Base-by-base conservation (phyloP, 164 flowering plant species). In the Vitis riparia region DNA sequence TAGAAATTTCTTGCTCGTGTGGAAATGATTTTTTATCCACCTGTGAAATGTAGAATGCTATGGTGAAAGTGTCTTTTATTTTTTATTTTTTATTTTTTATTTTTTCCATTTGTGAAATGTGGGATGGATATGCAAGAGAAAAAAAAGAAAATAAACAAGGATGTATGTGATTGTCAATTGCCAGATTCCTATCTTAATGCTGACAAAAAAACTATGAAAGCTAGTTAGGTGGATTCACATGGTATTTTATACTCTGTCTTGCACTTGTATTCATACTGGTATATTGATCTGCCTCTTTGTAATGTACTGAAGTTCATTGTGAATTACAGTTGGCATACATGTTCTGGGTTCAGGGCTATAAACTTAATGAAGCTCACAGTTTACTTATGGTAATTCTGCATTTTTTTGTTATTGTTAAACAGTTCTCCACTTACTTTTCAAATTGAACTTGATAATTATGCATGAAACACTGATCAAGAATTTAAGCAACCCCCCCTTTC, bases 291-390 rank as follows among this genome's bases (percentile, higher is more conserved):
- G 19, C 14, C 55, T 30, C 23, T 11, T 23, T 3, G 10, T 59
- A 48, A n/a, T 67, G 29, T 62, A 19, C 17, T 51, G 50, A 63
- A 19, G 10, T 9, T 3, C 17, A 49, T 56, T 69, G 5, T 78
- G 67, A 64, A 61, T 69, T 76, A 55, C 87, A 93, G 98, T 68
- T 93, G 86, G 91, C 99, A 37, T 95, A 91, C 87, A 90, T 95
- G 97, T 88, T 77, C 76, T 93, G 99, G 99, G 86, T 93, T 77
- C 97, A 82, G 75, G 98, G 97, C 60, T 93, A 95, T 73, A 81
- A 80, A 68, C 93, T 95, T 2, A 81, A 51, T 59, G 87, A 88
- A 66, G 97, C 91, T 17, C 73, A 85, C 71, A 75, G 59, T 61
- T 79, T 91, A 59, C 85, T 95, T 48, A 78, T 71, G 90, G 94